Conservation (phyloP, 2,329 filamentous ascomycete genomes). For the Fusarium foetens region DNA sequence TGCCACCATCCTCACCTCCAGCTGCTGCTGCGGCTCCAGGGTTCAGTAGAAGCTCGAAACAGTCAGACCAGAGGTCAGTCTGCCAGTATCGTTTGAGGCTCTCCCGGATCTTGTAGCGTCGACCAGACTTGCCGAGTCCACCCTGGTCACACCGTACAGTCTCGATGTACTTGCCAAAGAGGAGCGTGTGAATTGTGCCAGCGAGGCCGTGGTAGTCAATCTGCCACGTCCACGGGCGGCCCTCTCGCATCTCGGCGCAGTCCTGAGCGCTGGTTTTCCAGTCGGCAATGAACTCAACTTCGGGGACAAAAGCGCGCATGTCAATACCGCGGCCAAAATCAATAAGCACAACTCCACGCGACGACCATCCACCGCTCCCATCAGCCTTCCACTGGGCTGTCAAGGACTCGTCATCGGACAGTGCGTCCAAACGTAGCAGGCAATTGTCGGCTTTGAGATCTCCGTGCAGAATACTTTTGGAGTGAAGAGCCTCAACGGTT, state of each 20-base stretch:
- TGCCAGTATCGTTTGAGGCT: conserved; percentile 96
- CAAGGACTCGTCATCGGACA: conserved; percentile 58
- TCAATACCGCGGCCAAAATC: conserved; percentile 96
- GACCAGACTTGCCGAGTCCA: conserved; percentile 66
- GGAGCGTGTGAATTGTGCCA: conserved; percentile 84
- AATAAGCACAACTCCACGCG: conserved; percentile 85
- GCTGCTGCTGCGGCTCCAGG: conserved; percentile 73
- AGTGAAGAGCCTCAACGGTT: conserved; percentile 87
- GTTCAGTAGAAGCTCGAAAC: conserved; percentile 89
- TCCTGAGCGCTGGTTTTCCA: conserved; percentile 91
- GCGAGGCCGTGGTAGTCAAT: conserved; percentile 96
- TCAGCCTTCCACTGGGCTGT: conserved; percentile 74
- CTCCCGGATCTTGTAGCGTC: conserved; percentile 84
- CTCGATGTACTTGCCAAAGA: conserved; percentile 96
- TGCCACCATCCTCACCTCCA: conserved; percentile 71
- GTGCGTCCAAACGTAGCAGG: conserved; percentile 79
- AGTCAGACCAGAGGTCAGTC: conserved; percentile 85
- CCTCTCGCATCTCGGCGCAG: conserved; percentile 94
- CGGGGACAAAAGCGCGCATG: conserved; percentile 81
- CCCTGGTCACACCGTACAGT: conserved; percentile 69
- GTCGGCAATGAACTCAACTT: conserved; percentile 88
- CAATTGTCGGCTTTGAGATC: conserved; percentile 98
- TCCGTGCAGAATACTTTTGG: conserved; percentile 83
- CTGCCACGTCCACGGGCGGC: conserved; percentile 95
- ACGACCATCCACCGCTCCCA: conserved; percentile 80